Evolutionary conservation across 495 filamentous ascomycete genomes (phyloP).

Genomic region (Aspergillus incahuasiensis): DNA sequence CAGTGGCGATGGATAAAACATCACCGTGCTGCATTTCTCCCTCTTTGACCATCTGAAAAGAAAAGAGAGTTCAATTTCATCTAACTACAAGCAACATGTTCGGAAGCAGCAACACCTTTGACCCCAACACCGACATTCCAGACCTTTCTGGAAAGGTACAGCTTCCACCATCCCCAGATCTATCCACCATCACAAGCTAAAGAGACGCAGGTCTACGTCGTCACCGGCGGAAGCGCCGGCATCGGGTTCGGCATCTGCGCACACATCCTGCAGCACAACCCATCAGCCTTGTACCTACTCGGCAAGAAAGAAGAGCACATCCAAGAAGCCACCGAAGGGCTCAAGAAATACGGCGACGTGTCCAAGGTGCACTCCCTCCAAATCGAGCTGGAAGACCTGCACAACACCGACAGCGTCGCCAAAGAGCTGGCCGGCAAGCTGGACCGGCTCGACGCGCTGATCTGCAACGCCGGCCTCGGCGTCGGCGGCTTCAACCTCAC

Average conservation of each 20-base stretch:
- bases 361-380: background rate
- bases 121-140: background rate
- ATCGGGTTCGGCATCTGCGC: background rate
- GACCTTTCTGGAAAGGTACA: background rate
- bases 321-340: background rate
- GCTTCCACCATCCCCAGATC: background rate
- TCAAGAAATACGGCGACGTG: background rate
- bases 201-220: background rate
- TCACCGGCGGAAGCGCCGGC: background rate
- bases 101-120: background rate
- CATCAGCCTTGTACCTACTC: background rate
- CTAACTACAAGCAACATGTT: too few species aligned
- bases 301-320: conserved; percentile 1
- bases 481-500: background rate
- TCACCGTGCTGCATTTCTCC: too few species aligned
- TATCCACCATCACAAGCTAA: background rate
- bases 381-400: background rate
- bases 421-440: background rate
- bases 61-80: too few species aligned
- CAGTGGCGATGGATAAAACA: too few species aligned
- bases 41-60: too few species aligned
- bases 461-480: background rate
- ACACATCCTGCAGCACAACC: background rate
- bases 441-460: background rate
- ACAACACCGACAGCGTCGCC: background rate